Evolutionary conservation across 1,284 basidiomycete species (phyloP).

Genomic region (Cerioporus squamosus): DNA sequence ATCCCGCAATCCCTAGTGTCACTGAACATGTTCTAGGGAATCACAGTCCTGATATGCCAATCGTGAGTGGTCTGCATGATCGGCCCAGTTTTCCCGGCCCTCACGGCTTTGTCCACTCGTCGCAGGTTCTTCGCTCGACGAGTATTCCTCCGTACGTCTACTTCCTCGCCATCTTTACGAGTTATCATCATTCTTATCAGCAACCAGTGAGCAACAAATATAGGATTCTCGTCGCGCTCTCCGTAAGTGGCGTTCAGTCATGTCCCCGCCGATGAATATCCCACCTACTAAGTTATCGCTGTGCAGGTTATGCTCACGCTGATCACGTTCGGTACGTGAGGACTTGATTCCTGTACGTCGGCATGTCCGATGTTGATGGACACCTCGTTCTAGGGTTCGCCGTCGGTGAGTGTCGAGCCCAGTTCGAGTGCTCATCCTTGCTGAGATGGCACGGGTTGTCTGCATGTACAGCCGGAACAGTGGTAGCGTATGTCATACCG

Average conservation of each 20-base stretch:
- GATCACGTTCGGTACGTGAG: neutral
- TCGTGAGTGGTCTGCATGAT: neutral
- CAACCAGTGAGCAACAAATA: neutral
- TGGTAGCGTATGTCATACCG: conserved; percentile 1
- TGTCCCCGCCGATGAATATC: too few species aligned
- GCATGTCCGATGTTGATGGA: neutral
- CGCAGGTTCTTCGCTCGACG: neutral
- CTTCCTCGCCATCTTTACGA: neutral
- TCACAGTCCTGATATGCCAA: neutral
- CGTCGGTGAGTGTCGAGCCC: neutral
- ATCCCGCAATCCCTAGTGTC: too few species aligned
- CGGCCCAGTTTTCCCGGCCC: neutral
- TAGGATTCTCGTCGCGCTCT: neutral
- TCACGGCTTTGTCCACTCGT: neutral
- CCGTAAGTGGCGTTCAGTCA: too few species aligned
- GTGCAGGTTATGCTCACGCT: neutral
- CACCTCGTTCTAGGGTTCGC: neutral
- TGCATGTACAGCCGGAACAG: neutral
- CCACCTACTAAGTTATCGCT: too few species aligned
- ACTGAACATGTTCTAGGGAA: neutral
- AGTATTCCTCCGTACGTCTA: neutral
- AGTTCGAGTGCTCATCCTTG: neutral
- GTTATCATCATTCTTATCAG: neutral
- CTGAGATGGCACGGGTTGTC: neutral
- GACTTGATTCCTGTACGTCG: too few species aligned